These are phyloP conservation scores for Penicillium occitanis DNA, from an alignment of 2,329 filamentous ascomycete genomes.

Conservation along the genomic window DNA sequence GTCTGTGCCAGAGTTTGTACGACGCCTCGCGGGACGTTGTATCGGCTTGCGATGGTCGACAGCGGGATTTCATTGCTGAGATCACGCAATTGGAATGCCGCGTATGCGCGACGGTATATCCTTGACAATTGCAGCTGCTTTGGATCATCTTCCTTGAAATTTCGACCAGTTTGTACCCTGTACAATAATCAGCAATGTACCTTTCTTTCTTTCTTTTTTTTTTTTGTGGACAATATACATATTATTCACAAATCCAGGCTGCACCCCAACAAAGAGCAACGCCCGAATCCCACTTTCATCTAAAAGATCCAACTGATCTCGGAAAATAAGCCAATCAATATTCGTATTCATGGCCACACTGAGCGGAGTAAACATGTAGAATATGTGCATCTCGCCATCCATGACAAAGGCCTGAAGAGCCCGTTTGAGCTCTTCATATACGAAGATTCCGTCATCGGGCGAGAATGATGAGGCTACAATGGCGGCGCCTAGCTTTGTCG, in stretches of 20 bases:
- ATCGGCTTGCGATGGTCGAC: slow-evolving; percentile 67
- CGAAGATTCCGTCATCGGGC: slow-evolving; percentile 72
- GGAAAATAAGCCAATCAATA: slow-evolving; percentile 72
- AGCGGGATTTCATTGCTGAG: slow-evolving; percentile 75
- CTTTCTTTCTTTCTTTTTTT: background rate
- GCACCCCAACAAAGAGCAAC: slow-evolving; percentile 66
- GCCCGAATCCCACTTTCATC: slow-evolving; percentile 72
- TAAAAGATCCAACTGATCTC: slow-evolving; percentile 67
- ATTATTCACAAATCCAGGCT: slow-evolving; percentile 64
- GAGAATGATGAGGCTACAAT: slow-evolving; percentile 71
- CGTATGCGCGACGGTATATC: slow-evolving; percentile 70
- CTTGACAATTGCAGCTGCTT: slow-evolving; percentile 62
- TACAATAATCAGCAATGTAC: slow-evolving; percentile 11
- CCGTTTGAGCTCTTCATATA: slow-evolving; percentile 66
- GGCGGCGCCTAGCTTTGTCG: slow-evolving; percentile 67
- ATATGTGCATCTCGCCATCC: slow-evolving; percentile 76
- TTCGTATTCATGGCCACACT: slow-evolving; percentile 49
- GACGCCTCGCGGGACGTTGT: slow-evolving; percentile 66
- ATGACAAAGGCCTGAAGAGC: slow-evolving; percentile 73
- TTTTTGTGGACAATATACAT: slow-evolving; percentile 53
- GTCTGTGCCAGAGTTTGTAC: slow-evolving; percentile 72
- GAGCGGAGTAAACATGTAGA: slow-evolving; percentile 75
- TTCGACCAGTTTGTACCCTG: slow-evolving; percentile 64
- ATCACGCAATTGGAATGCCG: slow-evolving; percentile 74
- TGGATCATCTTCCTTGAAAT: slow-evolving; percentile 61